These are phyloP conservation scores for Yamadazyma tumulicola DNA, from an alignment of 805 yeast genomes.

Conservation along the genomic window DNA sequence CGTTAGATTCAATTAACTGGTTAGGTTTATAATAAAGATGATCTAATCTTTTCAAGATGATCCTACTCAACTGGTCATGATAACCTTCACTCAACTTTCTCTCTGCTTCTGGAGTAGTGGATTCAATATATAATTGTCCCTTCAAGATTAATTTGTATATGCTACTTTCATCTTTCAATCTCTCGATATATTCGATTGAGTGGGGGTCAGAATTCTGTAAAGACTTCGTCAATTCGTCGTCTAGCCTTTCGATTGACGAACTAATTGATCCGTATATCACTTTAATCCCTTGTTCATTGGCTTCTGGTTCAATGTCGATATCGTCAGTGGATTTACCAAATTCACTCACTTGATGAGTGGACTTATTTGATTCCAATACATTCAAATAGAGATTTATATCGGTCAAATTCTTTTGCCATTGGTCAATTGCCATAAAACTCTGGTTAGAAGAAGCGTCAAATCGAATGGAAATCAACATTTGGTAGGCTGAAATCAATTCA, in stretches of 20 bases:
- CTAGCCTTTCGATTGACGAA: constrained; percentile 87
- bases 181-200: constrained; percentile 85
- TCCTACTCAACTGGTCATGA: constrained; percentile 61
- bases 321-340: constrained; percentile 68
- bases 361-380: constrained; percentile 60
- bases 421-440: constrained; percentile 69
- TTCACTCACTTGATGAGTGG: constrained; percentile 68
- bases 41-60: constrained; percentile 80
- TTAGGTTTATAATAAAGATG: constrained; percentile 91
- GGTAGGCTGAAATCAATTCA: constrained; percentile 73
- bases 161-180: constrained; percentile 81
- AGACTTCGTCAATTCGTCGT: constrained; percentile 88
- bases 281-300: constrained; percentile 58
- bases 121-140: constrained; percentile 82
- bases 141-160: constrained; percentile 77
- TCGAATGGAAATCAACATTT: constrained; percentile 81
- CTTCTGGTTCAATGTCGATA: constrained; percentile 63
- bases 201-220: constrained; percentile 91
- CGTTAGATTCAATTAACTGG: constrained; percentile 64
- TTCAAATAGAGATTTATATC: constrained; percentile 63
- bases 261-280: constrained; percentile 80
- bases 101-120: constrained; percentile 35
- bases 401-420: constrained; percentile 69
- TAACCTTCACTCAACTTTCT: constrained; percentile 37
- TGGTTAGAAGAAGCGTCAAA: constrained; percentile 73